Base-by-base conservation (phyloP, 805 yeast genomes). In the Ogataea sp. region DNA sequence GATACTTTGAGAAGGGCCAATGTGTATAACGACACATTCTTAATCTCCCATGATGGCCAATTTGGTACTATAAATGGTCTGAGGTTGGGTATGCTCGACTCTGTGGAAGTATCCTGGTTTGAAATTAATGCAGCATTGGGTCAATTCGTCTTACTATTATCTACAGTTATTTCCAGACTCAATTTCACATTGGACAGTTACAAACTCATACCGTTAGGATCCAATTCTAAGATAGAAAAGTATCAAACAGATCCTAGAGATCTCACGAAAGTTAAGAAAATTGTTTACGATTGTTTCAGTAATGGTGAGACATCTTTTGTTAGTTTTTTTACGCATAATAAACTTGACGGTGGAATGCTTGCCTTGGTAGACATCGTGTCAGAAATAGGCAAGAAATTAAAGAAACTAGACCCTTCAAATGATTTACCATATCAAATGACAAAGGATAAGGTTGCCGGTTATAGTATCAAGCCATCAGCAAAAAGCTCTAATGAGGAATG, bases 51-150 rank as follows among this genome's bases (percentile, higher is more conserved):
- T 46, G 86, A 84, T 44, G 93, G 90, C 5, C 75, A 75, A 26
- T 86, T 84, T 61, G 96, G 94, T 0, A 81, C 93, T 1, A 90
- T 89, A 25, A 89, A 89, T 59, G 90, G 89, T 0, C 67, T 86
- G 20, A 62, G 96, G 41, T 56, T 90, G n/a, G 97, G 97, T 0
- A 67, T 78, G 13, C 57, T 76, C 36, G 75, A 73, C 31, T 72
- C 68, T 7, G 59, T 64, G 39, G 73, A 70, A 43, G 84, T 89
- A 0, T 82, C 94, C 2, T 87, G 95, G 95, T 76, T 85, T 39
- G 97, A 89, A 50, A 80, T 87, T 32, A 89, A 88, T 54, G 93
- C 94, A 2, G 96, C 95, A 0, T 61, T 89, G 50, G 97, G 97
- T 0, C 96, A 89, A 48, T 63, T 89, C 2, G 73, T 85, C 2